These are phyloP conservation scores for Zelopaecilomyces penicillatus DNA, from an alignment of 2,329 filamentous ascomycete genomes.

Conservation along the genomic window DNA sequence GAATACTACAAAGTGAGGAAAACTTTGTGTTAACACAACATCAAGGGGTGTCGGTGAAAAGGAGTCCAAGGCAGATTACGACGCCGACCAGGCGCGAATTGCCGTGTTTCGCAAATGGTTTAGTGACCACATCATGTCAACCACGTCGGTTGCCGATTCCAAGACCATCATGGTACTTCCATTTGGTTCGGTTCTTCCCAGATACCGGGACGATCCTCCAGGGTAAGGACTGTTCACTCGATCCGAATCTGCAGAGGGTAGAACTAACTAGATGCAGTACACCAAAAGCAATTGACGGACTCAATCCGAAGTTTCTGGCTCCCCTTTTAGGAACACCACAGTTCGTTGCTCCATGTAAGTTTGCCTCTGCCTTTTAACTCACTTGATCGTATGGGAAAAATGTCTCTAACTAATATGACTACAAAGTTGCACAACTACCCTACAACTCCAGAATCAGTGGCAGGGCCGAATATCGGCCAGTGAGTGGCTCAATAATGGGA, in stretches of 20 bases:
- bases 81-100: conserved; percentile 15
- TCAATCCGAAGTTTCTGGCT: conserved; percentile 20
- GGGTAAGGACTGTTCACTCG: conserved; percentile 11
- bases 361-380: not conserved
- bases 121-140: conserved; percentile 16
- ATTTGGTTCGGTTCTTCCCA: conserved; percentile 11
- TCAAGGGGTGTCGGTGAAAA: conserved; percentile 17
- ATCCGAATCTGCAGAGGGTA: conserved; percentile 3
- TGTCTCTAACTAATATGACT: conserved; percentile 2
- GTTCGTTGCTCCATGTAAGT: conserved; percentile 28
- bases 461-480: conserved; percentile 19
- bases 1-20: not conserved
- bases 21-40: no score
- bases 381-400: not conserved
- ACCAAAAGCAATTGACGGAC: conserved; percentile 16
- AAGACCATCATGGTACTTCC: conserved; percentile 22
- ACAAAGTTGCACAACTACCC: conserved; percentile 11
- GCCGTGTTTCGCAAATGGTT: conserved; percentile 25
- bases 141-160: conserved; percentile 8
- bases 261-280: conserved; percentile 12
- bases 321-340: conserved; percentile 22
- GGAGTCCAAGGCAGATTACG: conserved; percentile 16
- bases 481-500: conserved; percentile 24
- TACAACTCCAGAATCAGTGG: conserved; percentile 23
- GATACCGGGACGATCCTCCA: conserved; percentile 19